Evolutionary conservation across 345 rosid species (phyloP).

Genomic region (Jatropha curcas): DNA sequence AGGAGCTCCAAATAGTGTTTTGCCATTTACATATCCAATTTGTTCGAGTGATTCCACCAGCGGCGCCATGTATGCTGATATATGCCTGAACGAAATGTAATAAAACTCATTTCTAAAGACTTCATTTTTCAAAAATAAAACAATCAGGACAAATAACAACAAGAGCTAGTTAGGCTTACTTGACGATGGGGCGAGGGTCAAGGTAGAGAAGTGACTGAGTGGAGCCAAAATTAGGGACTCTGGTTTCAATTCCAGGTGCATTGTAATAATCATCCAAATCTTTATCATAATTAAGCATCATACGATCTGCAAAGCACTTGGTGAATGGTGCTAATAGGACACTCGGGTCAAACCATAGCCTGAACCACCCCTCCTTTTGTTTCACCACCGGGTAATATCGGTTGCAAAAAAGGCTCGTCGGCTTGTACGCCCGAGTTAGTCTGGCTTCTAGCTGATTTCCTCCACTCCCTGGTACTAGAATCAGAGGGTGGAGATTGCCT

Average conservation of each 20-base stretch:
- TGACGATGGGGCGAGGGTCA: slow-evolving; percentile 64
- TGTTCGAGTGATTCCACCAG: slow-evolving; percentile 58
- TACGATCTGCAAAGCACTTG: slow-evolving; percentile 67
- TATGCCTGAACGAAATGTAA: slow-evolving; percentile 35
- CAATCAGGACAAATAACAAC: neutral
- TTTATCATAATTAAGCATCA: slow-evolving; percentile 63
- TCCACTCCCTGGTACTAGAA: slow-evolving; percentile 81
- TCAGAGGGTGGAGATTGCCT: slow-evolving; percentile 57
- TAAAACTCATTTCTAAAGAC: too few species aligned
- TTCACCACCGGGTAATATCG: slow-evolving; percentile 52
- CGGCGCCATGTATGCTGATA: slow-evolving; percentile 67
- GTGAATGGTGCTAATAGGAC: slow-evolving; percentile 71
- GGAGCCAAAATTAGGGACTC: slow-evolving; percentile 67
- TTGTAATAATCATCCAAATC: slow-evolving; percentile 67
- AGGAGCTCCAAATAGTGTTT: slow-evolving; percentile 77
- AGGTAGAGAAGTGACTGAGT: slow-evolving; percentile 66
- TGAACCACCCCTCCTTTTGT: slow-evolving; percentile 73
- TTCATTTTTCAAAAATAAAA: too few species aligned
- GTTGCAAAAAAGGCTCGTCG: slow-evolving; percentile 52
- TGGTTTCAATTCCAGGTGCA: slow-evolving; percentile 74
- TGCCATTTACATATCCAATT: slow-evolving; percentile 57
- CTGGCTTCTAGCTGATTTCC: slow-evolving; percentile 85
- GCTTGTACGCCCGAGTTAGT: slow-evolving; percentile 55
- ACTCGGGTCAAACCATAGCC: slow-evolving; percentile 75
- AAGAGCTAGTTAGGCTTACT: slow-evolving; percentile 38